Evolutionary conservation across 257 asterid species (phyloP).

Genomic region (Capsicum rhomboideum): DNA sequence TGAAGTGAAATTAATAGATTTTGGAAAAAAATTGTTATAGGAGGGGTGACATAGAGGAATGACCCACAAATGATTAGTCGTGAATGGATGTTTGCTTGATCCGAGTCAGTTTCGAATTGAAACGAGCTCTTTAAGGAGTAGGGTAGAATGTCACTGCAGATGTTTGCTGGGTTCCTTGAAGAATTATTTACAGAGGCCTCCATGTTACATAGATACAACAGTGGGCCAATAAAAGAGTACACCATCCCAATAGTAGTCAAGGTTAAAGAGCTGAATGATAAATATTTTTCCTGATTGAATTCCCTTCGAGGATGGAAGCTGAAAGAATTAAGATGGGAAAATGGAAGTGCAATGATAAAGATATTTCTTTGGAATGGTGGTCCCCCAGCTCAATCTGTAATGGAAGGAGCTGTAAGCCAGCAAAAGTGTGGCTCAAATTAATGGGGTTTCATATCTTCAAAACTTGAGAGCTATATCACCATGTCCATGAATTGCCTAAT

Average conservation of each 20-base stretch:
- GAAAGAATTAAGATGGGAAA: not conserved
- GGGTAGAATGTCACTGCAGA: not conserved
- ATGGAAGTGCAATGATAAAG: not conserved
- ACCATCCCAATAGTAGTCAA: not conserved
- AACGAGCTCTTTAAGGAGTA: not conserved
- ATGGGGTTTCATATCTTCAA: not conserved
- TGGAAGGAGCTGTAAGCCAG: too few relatives aligned
- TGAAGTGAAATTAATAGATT: not conserved
- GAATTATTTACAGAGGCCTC: not conserved
- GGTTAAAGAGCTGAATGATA: not conserved
- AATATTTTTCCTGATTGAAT: not conserved
- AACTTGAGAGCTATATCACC: not conserved
- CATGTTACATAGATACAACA: not conserved
- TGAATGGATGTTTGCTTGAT: not conserved
- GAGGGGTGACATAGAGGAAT: not conserved
- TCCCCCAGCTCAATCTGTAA: too few relatives aligned
- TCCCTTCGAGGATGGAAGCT: not conserved
- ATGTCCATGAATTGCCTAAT: not conserved
- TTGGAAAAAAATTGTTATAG: not conserved
- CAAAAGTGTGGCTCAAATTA: not conserved
- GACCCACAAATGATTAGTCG: not conserved
- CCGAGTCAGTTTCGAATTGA: not conserved
- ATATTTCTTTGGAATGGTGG: not conserved
- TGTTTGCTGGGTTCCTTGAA: not conserved
- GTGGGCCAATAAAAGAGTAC: not conserved